A percentile compares a stretch with the other conserved stretches of the same genome.
phyloP scores from a whole-genome alignment of 2,329 filamentous ascomycete species.

The Penicillium griseofulvum region DNA sequence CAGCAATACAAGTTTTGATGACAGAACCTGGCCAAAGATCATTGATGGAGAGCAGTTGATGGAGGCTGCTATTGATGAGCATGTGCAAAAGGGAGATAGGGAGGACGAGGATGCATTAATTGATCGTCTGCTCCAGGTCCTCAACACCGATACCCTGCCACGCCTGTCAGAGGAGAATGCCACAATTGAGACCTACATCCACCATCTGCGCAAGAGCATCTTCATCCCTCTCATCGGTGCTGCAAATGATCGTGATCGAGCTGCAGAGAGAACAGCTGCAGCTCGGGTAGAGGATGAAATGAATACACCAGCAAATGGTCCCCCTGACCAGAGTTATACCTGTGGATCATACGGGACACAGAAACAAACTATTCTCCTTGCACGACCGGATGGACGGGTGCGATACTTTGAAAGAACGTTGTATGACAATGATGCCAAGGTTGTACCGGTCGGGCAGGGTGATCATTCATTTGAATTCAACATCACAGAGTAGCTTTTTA shows the following conservation, averaged over 20 bases:
- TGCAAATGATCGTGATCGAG: slow-evolving; percentile 40
- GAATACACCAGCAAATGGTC: slow-evolving; percentile 16
- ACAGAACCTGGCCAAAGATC: slow-evolving; percentile 62
- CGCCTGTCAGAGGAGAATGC: slow-evolving; percentile 47
- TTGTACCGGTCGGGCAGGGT: slow-evolving; percentile 46
- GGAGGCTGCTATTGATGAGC: slow-evolving; percentile 48
- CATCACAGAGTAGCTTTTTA: slow-evolving; percentile 5
- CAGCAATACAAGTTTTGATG: slow-evolving; percentile 61
- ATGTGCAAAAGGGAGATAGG: slow-evolving; percentile 40
- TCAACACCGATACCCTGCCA: slow-evolving; percentile 57
- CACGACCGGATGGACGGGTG: slow-evolving; percentile 54
- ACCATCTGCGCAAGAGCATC: slow-evolving; percentile 58
- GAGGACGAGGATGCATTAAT: slow-evolving; percentile 52
- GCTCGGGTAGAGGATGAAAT: slow-evolving; percentile 22
- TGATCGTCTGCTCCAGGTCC: slow-evolving; percentile 50
- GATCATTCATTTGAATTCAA: slow-evolving; percentile 46
- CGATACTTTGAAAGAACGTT: slow-evolving; percentile 63
- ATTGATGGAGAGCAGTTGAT: slow-evolving; percentile 56
- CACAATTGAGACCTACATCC: slow-evolving; percentile 55
- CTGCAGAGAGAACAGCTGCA: slow-evolving; percentile 38
- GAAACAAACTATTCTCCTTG: slow-evolving; percentile 62
- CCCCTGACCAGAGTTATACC: slow-evolving; percentile 34
- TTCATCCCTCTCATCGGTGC: slow-evolving; percentile 58
- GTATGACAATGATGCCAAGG: slow-evolving; percentile 53
- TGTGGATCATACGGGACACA: slow-evolving; percentile 62